phyloP scores from a whole-genome alignment of 768 basidiomycete genomes.

The Tephrocybe sp. region DNA sequence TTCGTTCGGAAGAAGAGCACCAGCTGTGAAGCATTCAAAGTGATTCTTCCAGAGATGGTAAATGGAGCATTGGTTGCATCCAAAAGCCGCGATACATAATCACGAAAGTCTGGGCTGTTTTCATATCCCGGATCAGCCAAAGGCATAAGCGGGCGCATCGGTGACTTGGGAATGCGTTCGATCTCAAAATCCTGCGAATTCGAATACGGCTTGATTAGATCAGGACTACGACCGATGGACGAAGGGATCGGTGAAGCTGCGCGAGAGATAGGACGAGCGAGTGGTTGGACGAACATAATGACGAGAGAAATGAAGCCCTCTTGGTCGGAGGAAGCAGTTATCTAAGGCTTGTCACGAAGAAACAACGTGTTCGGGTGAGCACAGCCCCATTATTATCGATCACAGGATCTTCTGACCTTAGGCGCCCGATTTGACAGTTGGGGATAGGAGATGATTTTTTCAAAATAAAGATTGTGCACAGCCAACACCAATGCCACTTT shows the following conservation, averaged over 20 bases:
- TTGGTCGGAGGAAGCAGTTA: background rate
- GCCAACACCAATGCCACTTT: too few relatives aligned
- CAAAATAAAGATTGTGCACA: too few relatives aligned
- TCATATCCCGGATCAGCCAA: slow-evolving; percentile 35
- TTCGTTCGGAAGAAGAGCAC: slow-evolving; percentile 80
- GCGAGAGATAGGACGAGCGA: slow-evolving; percentile 9
- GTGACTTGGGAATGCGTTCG: slow-evolving; percentile 47
- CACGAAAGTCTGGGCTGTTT: slow-evolving; percentile 52
- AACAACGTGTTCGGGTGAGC: slow-evolving; percentile 8
- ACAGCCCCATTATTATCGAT: background rate
- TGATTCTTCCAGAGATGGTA: slow-evolving; percentile 66
- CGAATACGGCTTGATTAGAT: slow-evolving; percentile 33
- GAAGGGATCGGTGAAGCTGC: slow-evolving; percentile 28
- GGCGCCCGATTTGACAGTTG: too few relatives aligned
- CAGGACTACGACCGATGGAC: slow-evolving; percentile 18
- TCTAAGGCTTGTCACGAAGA: background rate
- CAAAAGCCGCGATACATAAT: slow-evolving; percentile 56
- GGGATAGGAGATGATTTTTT: too few relatives aligned
- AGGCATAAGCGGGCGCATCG: slow-evolving; percentile 29
- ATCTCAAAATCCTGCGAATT: slow-evolving; percentile 66
- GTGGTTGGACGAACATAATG: slow-evolving; percentile 11
- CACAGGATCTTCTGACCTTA: background rate
- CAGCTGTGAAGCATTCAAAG: slow-evolving; percentile 64
- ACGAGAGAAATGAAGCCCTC: background rate
- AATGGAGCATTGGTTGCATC: slow-evolving; percentile 62